Base-by-base conservation (phyloP, 495 filamentous ascomycete genomes). In the Physcia stellaris region DNA sequence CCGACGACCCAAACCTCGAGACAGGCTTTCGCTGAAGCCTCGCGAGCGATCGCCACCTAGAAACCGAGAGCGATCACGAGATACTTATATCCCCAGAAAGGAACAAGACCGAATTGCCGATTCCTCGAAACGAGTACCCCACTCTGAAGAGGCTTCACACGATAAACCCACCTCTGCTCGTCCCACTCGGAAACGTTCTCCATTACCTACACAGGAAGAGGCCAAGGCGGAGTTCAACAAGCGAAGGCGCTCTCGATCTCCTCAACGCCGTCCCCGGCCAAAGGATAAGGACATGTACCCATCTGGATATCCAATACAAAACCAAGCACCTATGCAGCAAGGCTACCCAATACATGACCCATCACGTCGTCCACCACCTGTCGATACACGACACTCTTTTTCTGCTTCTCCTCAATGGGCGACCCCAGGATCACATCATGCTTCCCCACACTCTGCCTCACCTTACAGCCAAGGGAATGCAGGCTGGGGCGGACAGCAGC, bases 361-460 rank as follows among this genome's bases (percentile, higher is more conserved):
- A 24, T 58, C 49, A 24, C 51, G 45, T 24, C 54, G 51, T 24
- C 54, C 57, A 27, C 52, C 61, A 17, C 57, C 55, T 43, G 39
- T 56, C 29, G 66, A 70, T 40, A 57, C 58, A 15, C 58, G 67
- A 22, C 64, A 68, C 30, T 29, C 51, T 11, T 70, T 73, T 48
- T 62, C 70, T 20, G 66, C 67, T 22, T 75, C 76, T 16, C 67
- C 77, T 4, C 71, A 73, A 13, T 70, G 73, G 27, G 74, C 68
- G 21, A 69, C 77, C 24, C 66, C 60, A 36, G 70, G 68, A 24
- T 77, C 76, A n/a, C 70, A 70, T 45, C 74, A 75, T 44, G 71
- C 68, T 17, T 85, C 78, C 7, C 80, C 83, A 24, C 71, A 71
- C 27, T 66, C 71, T 6, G 66, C 70, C 34, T 85, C 80, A 19